Percentiles rank a stretch among this genome's conserved stretches.
Evolutionary conservation across 2,329 filamentous ascomycete species (phyloP).

Genomic region (Paracoccidioides brasiliensis): DNA sequence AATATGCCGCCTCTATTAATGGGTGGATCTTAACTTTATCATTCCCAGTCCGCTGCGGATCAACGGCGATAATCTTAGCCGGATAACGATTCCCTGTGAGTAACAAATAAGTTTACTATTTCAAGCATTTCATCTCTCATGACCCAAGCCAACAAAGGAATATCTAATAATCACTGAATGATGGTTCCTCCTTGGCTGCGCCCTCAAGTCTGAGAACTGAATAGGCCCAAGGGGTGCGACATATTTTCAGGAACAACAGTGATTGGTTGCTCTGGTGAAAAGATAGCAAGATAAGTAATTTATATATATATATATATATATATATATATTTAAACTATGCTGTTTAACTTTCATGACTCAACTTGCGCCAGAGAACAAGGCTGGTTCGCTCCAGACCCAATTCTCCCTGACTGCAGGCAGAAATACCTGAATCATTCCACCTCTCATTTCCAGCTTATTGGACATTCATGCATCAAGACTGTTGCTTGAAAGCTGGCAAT

Average conservation of each 20-base stretch:
- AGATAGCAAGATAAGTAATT: too few relatives aligned
- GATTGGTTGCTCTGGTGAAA: not conserved
- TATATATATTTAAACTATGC: too few relatives aligned
- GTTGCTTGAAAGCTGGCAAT: not conserved
- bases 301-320: too few relatives aligned
- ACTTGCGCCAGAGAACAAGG: too few relatives aligned
- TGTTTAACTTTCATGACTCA: not conserved
- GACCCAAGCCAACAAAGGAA: too few relatives aligned
- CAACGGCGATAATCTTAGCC: too few relatives aligned
- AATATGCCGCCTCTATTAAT: not conserved
- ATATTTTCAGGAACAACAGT: not conserved
- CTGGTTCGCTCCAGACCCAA: too few relatives aligned
- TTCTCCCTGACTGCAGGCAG: not conserved
- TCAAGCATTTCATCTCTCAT: too few relatives aligned
- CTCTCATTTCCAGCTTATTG: not conserved
- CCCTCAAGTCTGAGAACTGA: not conserved
- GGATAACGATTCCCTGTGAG: too few relatives aligned
- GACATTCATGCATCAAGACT: not conserved
- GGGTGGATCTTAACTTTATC: not conserved
- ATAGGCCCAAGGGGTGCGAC: not conserved
- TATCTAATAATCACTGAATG: not conserved
- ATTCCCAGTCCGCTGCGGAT: not conserved
- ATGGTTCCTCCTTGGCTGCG: not conserved
- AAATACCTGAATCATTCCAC: not conserved
- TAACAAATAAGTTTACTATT: too few relatives aligned